Conservation (phyloP, 2,329 filamentous ascomycete species). For the Orbilia blumenaviensis region DNA sequence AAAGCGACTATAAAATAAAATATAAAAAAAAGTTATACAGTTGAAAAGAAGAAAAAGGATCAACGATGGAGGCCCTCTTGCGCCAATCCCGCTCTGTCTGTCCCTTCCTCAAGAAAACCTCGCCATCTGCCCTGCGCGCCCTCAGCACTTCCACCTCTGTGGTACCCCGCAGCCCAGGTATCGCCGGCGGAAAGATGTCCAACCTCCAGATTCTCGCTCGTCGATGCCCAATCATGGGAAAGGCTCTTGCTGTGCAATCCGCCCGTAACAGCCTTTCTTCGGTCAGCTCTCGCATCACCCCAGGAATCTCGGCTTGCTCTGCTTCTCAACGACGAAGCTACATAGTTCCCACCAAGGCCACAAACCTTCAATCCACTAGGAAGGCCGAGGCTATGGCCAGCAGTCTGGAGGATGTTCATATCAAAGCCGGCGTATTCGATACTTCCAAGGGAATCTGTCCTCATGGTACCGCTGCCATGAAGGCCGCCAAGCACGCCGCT, state of each 20-base stretch:
- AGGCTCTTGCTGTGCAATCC: conserved; percentile 89
- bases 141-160: conserved; percentile 78
- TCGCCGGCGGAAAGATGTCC: conserved; percentile 91
- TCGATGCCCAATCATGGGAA: conserved; percentile 98
- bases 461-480: conserved; percentile 57
- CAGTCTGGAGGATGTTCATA: conserved; percentile 56
- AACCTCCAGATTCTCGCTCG: conserved; percentile 93
- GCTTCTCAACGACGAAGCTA: conserved; percentile 63
- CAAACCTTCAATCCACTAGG: conserved; percentile 81
- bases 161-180: conserved; percentile 67
- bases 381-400: conserved; percentile 80
- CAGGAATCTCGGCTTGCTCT: conserved; percentile 62
- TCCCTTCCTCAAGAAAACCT: conserved; percentile 94
- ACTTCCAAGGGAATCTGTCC: conserved; percentile 58
- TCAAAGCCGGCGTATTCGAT: conserved; percentile 57
- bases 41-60: neutral
- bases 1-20: neutral
- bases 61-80: conserved; percentile 87
- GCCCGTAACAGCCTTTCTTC: conserved; percentile 59
- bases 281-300: conserved; percentile 59
- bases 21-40: neutral
- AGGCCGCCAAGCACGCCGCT: conserved; percentile 57
- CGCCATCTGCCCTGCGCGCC: conserved; percentile 87
- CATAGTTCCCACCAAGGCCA: conserved; percentile 66
- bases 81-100: conserved; percentile 97